These are phyloP conservation scores for Zoysia matrella DNA, from an alignment of 202 grass and related monocot genomes.

Conservation along the genomic window DNA sequence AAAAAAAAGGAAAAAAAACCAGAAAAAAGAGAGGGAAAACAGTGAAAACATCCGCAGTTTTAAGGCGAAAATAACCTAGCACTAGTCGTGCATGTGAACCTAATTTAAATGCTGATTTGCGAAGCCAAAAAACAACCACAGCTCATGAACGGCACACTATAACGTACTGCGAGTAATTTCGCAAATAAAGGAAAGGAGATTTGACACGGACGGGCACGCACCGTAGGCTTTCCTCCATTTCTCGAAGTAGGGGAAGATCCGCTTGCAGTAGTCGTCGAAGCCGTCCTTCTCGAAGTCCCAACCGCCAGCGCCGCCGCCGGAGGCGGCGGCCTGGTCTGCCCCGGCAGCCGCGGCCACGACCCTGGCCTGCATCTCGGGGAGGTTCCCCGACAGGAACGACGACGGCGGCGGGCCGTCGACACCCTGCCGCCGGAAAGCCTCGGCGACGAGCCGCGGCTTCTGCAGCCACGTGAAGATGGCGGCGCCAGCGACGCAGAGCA, in stretches of 20 bases:
- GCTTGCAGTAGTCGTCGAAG: constrained; percentile 74
- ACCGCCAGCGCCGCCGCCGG: background rate
- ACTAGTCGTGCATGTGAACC: background rate
- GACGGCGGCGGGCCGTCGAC: constrained; percentile 80
- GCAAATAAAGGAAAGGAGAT: no score
- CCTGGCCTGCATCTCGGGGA: constrained; percentile 74
- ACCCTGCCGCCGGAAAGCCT: constrained; percentile 69
- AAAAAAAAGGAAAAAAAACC: background rate
- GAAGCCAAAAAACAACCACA: no score
- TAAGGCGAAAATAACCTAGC: background rate
- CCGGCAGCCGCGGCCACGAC: constrained; percentile 27
- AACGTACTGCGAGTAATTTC: no score
- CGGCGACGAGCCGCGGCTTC: constrained; percentile 50
- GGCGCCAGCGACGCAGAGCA: constrained; percentile 34
- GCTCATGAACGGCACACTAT: background rate
- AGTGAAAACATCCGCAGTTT: background rate
- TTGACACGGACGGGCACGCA: constrained; percentile 34
- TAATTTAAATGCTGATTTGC: background rate
- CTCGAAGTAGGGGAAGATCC: constrained; percentile 90
- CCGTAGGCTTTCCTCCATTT: constrained; percentile 91
- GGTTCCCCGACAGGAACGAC: constrained; percentile 71
- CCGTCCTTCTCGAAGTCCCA: constrained; percentile 46
- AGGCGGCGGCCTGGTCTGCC: background rate
- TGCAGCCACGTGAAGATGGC: constrained; percentile 33
- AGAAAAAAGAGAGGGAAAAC: background rate